Conservation (phyloP, 2,329 filamentous ascomycete species). For the Penicillium corylophilum region DNA sequence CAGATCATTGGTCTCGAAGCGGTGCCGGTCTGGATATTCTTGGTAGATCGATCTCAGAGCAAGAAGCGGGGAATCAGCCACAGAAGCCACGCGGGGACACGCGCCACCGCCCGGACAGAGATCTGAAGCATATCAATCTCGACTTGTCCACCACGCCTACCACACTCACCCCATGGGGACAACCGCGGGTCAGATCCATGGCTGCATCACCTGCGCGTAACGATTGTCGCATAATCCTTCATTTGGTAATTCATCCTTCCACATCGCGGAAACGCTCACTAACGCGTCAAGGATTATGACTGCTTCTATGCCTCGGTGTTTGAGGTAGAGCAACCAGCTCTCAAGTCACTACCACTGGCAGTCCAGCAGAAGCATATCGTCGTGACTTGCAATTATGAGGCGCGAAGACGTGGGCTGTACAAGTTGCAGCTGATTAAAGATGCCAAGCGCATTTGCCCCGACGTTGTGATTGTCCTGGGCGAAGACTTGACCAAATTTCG, state of each 20-base stretch:
- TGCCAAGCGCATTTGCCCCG: conserved; percentile 75
- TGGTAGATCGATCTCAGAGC: conserved; percentile 14
- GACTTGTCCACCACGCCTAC: background rate
- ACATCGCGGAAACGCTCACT: background rate
- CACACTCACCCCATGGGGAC: conserved; percentile 8
- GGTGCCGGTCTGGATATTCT: conserved; percentile 16
- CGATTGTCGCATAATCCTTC: conserved; percentile 70
- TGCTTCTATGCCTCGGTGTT: conserved; percentile 95
- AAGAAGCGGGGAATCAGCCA: background rate
- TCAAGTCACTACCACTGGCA: conserved; percentile 73
- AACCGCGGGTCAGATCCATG: conserved; percentile 11
- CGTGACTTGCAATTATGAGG: conserved; percentile 92
- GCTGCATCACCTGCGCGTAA: conserved; percentile 41
- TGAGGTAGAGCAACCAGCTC: conserved; percentile 72
- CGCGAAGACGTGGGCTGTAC: conserved; percentile 61
- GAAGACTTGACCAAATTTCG: conserved; percentile 85
- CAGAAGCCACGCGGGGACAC: background rate
- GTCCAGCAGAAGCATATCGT: conserved; percentile 92
- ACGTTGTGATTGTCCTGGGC: conserved; percentile 80
- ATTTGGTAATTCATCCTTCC: conserved; percentile 63
- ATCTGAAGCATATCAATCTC: background rate
- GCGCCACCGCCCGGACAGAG: background rate
- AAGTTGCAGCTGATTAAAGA: conserved; percentile 87
- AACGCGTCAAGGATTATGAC: conserved; percentile 46
- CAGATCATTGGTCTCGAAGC: conserved; percentile 25